These are phyloP conservation scores for Coniochaeta sp. DNA, from an alignment of 2,329 filamentous ascomycete species.

Conservation along the genomic window DNA sequence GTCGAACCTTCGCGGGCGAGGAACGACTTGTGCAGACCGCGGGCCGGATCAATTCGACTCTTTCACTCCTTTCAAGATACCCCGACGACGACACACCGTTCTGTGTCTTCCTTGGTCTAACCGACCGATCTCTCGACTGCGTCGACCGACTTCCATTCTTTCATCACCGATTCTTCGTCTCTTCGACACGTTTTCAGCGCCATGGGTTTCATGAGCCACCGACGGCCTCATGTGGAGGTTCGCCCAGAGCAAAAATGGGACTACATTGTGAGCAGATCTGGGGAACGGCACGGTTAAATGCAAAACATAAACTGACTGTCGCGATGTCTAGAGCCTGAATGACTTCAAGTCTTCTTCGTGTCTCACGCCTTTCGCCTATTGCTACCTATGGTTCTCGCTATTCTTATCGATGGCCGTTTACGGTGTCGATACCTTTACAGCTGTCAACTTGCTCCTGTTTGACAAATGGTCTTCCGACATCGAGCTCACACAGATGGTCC, in stretches of 20 bases:
- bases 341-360: slow-evolving; percentile 84
- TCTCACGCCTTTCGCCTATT: slow-evolving; percentile 71
- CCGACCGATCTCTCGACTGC: slow-evolving; percentile 12
- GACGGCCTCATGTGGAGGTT: slow-evolving; percentile 55
- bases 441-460: slow-evolving; percentile 83
- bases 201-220: slow-evolving; percentile 61
- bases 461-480: slow-evolving; percentile 83
- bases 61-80: slow-evolving; percentile 12
- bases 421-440: slow-evolving; percentile 85
- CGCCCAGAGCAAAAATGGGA: slow-evolving; percentile 89
- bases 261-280: slow-evolving; percentile 61
- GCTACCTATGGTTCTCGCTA: slow-evolving; percentile 74
- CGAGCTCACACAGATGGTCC: slow-evolving; percentile 59
- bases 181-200: slow-evolving; percentile 17
- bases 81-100: slow-evolving; percentile 11
- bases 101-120: slow-evolving; percentile 10
- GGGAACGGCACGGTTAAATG: neutral
- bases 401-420: slow-evolving; percentile 78
- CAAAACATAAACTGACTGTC: neutral
- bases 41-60: slow-evolving; percentile 12
- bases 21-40: slow-evolving; percentile 22
- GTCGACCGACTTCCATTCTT: slow-evolving; percentile 10
- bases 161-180: slow-evolving; percentile 5
- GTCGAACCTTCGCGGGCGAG: slow-evolving; percentile 26
- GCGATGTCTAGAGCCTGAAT: slow-evolving; percentile 33